Evolutionary conservation across 179 eudicot species (phyloP), one percentile per base, ranked within the genome.

Genomic region (Beta macrorhiza): DNA sequence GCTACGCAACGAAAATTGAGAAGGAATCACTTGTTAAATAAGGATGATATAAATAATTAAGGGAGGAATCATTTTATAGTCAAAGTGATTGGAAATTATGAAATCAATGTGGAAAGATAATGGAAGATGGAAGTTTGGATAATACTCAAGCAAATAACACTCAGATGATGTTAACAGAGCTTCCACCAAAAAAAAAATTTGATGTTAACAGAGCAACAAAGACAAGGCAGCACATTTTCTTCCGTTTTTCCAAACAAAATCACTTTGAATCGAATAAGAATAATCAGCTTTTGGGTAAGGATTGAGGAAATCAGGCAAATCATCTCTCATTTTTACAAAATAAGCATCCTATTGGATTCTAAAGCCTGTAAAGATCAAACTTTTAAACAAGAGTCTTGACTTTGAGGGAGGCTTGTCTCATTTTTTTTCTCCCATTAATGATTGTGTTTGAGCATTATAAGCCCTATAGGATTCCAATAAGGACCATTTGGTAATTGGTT

Each of bases 181-280:
- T 32, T 32, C 37, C 37, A 32, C 37, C 37, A 32, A 32, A 14
- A 55, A 55, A 15, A 49, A 51, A 52, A 22, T 14, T 25, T 25
- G 29, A 25, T 0, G 52, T 3, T 47, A 49, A 6, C 8, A 25
- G 16, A 15, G 17, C 32, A 5, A 14, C 22, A 3, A 0, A 59
- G 44, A n/a, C 22, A 76, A 42, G 78, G 52, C 49, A 42, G 20
- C 25, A 37, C 65, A 56, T 8, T 58, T 49, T 65, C 53, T 69
- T 69, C 55, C 37, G 17, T 65, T 44, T 13, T 44, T 61, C 59
- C 37, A 49, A 49, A 49, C 10, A 49, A 58, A 80, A 51, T 63
- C 45, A 22, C 72, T 73, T 73, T 73, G 65, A 62, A 80, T 80
- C 78, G 83, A 74, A 80, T 80, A 74, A 65, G 83, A 80, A 80